Conservation (phyloP, 495 filamentous ascomycete species). For the Achaetomiella virescens region DNA sequence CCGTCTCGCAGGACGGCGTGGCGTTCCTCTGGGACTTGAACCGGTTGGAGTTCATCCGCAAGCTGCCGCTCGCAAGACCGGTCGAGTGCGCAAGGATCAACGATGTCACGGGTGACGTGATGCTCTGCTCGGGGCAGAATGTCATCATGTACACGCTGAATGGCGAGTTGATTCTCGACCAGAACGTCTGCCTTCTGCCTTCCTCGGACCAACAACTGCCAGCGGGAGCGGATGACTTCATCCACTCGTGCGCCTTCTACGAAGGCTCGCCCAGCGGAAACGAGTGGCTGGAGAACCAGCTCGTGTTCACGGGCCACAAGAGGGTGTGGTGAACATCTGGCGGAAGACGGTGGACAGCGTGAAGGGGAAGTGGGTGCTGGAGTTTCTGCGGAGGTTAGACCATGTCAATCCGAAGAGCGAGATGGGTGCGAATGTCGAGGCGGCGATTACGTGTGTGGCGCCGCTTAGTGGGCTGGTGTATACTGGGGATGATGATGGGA, state of each 20-base stretch:
- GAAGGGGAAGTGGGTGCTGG: constrained; percentile 43
- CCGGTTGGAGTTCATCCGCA: constrained; percentile 74
- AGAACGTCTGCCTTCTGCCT: constrained; percentile 54
- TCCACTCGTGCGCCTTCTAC: constrained; percentile 84
- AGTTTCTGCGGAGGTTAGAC: constrained; percentile 68
- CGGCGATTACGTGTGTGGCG: constrained; percentile 80
- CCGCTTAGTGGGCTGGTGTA: constrained; percentile 81
- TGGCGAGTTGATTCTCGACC: constrained; percentile 71
- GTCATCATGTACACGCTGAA: constrained; percentile 84
- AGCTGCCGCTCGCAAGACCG: constrained; percentile 48
- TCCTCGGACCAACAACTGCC: not conserved
- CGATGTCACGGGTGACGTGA: constrained; percentile 80
- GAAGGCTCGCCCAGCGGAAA: constrained; percentile 68
- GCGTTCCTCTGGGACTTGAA: constrained; percentile 93
- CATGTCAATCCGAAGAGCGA: constrained; percentile 71
- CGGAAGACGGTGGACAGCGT: constrained; percentile 37
- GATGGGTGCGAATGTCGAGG: constrained; percentile 66
- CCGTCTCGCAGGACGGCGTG: constrained; percentile 68
- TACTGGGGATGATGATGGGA: constrained; percentile 84
- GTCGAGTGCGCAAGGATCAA: constrained; percentile 77
- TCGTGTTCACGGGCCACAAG: constrained; percentile 84
- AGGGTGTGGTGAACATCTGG: constrained; percentile 79
- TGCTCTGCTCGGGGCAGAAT: constrained; percentile 69
- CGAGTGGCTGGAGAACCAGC: constrained; percentile 83
- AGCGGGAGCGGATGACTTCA: constrained; percentile 51